A percentile compares a stretch with the other conserved stretches of the same genome.
These are phyloP conservation scores for Xerocomellus amylosporus DNA, from an alignment of 768 basidiomycete species.

Conservation along the genomic window DNA sequence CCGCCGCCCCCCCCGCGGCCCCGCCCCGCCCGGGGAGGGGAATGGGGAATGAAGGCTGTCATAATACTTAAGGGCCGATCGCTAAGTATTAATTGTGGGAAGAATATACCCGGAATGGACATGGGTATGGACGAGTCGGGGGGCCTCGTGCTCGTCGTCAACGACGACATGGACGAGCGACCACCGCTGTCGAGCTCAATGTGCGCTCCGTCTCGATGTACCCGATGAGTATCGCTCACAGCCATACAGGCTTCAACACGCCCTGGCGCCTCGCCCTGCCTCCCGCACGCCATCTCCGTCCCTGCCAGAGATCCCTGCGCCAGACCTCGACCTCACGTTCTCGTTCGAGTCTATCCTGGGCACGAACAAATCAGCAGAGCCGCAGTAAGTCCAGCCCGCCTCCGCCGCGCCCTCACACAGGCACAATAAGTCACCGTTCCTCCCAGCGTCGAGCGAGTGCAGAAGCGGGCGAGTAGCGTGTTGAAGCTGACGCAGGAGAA, in stretches of 20 bases:
- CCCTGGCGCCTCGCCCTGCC: conserved; percentile 16
- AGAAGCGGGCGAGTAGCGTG: conserved; percentile 77
- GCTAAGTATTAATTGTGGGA: conserved; percentile 23
- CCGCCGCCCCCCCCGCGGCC: no score
- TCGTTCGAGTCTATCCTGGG: conserved; percentile 44
- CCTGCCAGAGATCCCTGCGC: conserved; percentile 52
- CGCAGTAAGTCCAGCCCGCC: conserved; percentile 46
- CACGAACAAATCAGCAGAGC: conserved; percentile 17
- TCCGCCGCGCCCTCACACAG: conserved; percentile 20
- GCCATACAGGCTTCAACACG: conserved; percentile 19
- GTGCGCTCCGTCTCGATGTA: conserved; percentile 21
- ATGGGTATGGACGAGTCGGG: neutral
- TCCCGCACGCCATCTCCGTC: conserved; percentile 34
- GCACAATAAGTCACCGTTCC: conserved; percentile 33
- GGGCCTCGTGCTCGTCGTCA: conserved; percentile 25
- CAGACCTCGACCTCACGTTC: conserved; percentile 45
- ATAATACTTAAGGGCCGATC: conserved; percentile 32
- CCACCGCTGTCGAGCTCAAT: conserved; percentile 16
- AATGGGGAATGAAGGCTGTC: conserved; percentile 24
- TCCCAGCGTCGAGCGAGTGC: conserved; percentile 36
- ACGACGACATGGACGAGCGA: conserved; percentile 29
- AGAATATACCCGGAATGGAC: conserved; percentile 11
- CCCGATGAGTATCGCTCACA: conserved; percentile 19
- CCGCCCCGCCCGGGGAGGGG: no score
- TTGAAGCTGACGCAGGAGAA: conserved; percentile 76